Conservation (phyloP, 495 filamentous ascomycete genomes). For the Penicillium bialowiezense region DNA sequence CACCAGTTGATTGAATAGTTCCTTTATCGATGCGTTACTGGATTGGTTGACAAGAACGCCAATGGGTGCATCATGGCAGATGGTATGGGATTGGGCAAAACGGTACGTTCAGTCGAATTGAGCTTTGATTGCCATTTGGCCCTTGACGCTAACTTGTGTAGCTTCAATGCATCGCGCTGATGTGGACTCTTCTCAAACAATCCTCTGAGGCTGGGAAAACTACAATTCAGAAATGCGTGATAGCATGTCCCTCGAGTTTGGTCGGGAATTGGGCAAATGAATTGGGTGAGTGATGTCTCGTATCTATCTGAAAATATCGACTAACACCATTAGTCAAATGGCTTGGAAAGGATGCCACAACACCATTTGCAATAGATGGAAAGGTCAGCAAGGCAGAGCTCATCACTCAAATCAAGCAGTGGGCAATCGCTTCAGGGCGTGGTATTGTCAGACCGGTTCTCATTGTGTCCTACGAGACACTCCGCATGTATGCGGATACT, state of each 20-base stretch:
- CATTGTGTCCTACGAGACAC: slow-evolving; percentile 98
- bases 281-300: slow-evolving; percentile 29
- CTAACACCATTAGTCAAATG: slow-evolving; percentile 55
- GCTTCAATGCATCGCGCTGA: slow-evolving; percentile 73
- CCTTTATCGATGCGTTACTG: slow-evolving; percentile 89
- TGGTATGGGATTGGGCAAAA: slow-evolving; percentile 98
- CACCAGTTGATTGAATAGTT: slow-evolving; percentile 48
- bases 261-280: slow-evolving; percentile 99
- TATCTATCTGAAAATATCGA: background rate
- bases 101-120: slow-evolving; percentile 43
- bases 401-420: slow-evolving; percentile 84
- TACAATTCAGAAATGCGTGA: slow-evolving; percentile 95
- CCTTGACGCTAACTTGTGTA: slow-evolving; percentile 39
- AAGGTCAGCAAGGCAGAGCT: slow-evolving; percentile 95
- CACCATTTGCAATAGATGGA: slow-evolving; percentile 93
- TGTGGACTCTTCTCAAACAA: slow-evolving; percentile 97
- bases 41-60: slow-evolving; percentile 88
- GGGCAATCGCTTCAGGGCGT: slow-evolving; percentile 85
- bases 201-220: slow-evolving; percentile 90
- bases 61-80: slow-evolving; percentile 99
- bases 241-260: slow-evolving; percentile 96
- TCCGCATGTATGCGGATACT: slow-evolving; percentile 86
- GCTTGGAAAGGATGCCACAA: slow-evolving; percentile 88
- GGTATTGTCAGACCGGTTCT: slow-evolving; percentile 93
- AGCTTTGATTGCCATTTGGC: background rate